phyloP scores from a whole-genome alignment of 495 filamentous ascomycete genomes.

The Aspergillus nanangensis region DNA sequence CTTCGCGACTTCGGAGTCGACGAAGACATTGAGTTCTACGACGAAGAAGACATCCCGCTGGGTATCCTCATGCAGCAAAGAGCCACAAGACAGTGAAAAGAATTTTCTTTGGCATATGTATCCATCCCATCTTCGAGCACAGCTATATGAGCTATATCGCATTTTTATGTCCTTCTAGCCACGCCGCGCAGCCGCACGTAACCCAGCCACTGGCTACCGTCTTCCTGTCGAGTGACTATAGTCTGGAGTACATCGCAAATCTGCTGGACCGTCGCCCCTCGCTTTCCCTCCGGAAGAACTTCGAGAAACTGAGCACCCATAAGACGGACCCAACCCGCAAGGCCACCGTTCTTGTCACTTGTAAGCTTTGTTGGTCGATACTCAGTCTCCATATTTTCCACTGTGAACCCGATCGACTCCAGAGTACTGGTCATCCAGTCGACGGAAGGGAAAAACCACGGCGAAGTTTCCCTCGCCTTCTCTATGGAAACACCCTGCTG shows the following conservation, averaged over 20 bases:
- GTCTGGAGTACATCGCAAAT: conserved; percentile 52
- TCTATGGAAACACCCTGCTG: conserved; percentile 48
- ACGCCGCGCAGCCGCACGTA: conserved; percentile 69
- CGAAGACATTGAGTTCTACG: conserved; percentile 72
- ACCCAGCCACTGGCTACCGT: conserved; percentile 58
- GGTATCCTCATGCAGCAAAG: conserved; percentile 35
- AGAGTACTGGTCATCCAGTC: conserved; percentile 48
- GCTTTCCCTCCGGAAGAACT: conserved; percentile 41
- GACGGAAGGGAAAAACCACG: conserved; percentile 75
- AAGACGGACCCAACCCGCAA: conserved; percentile 68
- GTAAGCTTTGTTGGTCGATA: conserved; percentile 62
- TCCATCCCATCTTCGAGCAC: background rate
- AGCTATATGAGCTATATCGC: too few species aligned
- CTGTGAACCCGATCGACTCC: conserved; percentile 52
- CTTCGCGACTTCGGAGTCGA: conserved; percentile 90
- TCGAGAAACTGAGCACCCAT: conserved; percentile 58
- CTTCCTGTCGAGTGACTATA: conserved; percentile 46
- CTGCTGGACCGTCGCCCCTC: conserved; percentile 51
- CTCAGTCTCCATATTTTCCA: conserved; percentile 58
- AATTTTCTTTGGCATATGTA: background rate
- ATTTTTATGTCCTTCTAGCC: conserved; percentile 58
- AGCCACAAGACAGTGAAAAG: conserved; percentile 4
- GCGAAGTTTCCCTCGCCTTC: conserved; percentile 44
- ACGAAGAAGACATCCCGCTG: conserved; percentile 78
- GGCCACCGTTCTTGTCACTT: conserved; percentile 45